Base-by-base conservation (phyloP, 2,329 filamentous ascomycete genomes). In the Fusarium oxysporum region DNA sequence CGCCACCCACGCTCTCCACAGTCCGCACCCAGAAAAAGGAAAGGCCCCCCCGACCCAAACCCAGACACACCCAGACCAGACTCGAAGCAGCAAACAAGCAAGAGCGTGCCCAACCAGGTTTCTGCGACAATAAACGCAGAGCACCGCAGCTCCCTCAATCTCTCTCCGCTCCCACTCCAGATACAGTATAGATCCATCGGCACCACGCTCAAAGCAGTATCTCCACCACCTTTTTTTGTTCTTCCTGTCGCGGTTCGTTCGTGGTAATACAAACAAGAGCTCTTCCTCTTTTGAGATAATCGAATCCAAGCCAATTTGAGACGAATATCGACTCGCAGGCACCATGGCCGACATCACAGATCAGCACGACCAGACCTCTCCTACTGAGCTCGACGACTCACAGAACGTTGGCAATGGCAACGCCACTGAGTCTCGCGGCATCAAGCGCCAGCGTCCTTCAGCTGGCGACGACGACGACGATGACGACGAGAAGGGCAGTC, bases 401-500 rank as follows among this genome's bases (percentile, higher is more conserved):
- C 91, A 93, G 80, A 85, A 89, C 76, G 87, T 90, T 78, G 92
- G 92, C 84, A 95, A 95, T 86, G 93, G 92, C 83, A 92, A 88
- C 78, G 86, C 86, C 77, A 87, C 87, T 80, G 93, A 95, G 81
- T 89, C 86, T 83, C 94, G 95, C 82, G 95, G 94, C 82, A 90
- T 95, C 85, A 98, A 98, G 89, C 95, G 96, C 79, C 90, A 89
- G 83, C 94, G 96, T 81, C 91, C 93, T 73, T 92, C 92, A 78
- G 89, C 91, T 59, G 91, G 92, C 79, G 96, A 98, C 82, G 96
- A 98, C 81, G 96, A 98, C 76, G 96, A 98, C 75, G 96, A 98
- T 75, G 95, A 98, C 78, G 95, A 97, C 78, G 96, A 98, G 84
- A 98, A 98, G 91, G 94, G 94, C 73, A 95, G 95, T 81, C 95